These are phyloP conservation scores for Penicillium griseofulvum DNA, from an alignment of 2,329 filamentous ascomycete genomes.

Conservation along the genomic window DNA sequence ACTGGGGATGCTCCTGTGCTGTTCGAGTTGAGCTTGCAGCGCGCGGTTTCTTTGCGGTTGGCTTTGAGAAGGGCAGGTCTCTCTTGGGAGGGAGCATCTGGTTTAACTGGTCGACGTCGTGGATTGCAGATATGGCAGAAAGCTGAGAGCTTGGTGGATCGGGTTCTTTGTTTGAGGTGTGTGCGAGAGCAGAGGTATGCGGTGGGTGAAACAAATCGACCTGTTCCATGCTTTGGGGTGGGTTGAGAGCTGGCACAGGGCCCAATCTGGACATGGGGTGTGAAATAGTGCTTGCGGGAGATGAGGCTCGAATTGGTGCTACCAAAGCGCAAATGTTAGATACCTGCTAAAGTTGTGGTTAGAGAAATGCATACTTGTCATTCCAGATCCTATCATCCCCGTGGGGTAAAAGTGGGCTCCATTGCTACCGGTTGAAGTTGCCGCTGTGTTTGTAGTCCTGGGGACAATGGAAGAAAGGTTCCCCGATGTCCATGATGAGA, in stretches of 20 bases:
- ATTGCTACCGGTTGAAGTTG: conserved; percentile 8
- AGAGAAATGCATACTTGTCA: conserved; percentile 11
- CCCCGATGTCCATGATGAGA: conserved; percentile 28
- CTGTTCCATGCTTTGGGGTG: not conserved
- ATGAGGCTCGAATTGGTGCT: conserved; percentile 12
- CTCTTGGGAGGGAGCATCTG: conserved; percentile 44
- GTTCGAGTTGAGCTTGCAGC: not conserved
- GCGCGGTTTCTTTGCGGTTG: conserved; percentile 15
- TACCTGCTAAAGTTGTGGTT: not conserved
- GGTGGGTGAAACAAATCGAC: not conserved
- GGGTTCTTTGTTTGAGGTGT: not conserved
- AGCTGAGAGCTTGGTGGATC: conserved; percentile 4
- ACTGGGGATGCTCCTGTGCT: not conserved
- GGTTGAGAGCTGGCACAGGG: not conserved
- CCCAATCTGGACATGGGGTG: not conserved
- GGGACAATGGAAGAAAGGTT: conserved; percentile 7
- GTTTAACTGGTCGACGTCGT: conserved; percentile 30
- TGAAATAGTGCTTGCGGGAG: conserved; percentile 2
- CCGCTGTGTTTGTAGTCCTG: not conserved
- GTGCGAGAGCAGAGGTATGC: not conserved
- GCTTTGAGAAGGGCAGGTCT: conserved; percentile 41
- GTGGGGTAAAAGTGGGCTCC: conserved; percentile 3
- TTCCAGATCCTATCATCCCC: not conserved
- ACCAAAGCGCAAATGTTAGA: not conserved
- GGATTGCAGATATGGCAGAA: conserved; percentile 30